Evolutionary conservation across 805 yeast genomes (phyloP).

Genomic region (Kodamaea kaohsiungensis): DNA sequence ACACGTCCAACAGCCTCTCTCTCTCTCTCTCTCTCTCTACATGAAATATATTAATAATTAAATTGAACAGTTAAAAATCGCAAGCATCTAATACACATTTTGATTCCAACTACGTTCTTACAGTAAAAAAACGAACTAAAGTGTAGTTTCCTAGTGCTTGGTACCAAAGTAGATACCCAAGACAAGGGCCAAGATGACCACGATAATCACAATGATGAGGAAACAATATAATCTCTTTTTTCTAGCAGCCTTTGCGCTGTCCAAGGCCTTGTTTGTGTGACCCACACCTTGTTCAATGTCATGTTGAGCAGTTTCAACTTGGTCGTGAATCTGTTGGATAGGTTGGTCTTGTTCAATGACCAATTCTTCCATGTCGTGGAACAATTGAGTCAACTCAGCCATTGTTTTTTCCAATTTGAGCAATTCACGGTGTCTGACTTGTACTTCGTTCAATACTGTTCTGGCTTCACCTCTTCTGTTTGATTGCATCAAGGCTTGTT

Average conservation of each 20-base stretch:
- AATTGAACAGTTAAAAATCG: background rate
- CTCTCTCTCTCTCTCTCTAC: background rate
- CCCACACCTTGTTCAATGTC: slow-evolving; percentile 94
- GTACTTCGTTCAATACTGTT: slow-evolving; percentile 93
- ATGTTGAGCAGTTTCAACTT: slow-evolving; percentile 78
- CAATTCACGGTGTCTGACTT: slow-evolving; percentile 91
- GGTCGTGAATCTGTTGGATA: slow-evolving; percentile 78
- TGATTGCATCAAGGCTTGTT: slow-evolving; percentile 85
- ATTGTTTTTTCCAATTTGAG: slow-evolving; percentile 92
- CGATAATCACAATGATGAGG: slow-evolving; percentile 58
- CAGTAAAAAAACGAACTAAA: background rate
- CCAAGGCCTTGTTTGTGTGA: slow-evolving; percentile 88
- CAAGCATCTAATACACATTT: background rate
- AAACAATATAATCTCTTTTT: slow-evolving; percentile 87
- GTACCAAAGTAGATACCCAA: slow-evolving; percentile 61
- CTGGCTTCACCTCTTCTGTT: slow-evolving; percentile 94
- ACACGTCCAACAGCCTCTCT: too few species aligned
- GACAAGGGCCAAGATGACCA: slow-evolving; percentile 65
- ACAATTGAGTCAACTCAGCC: slow-evolving; percentile 92
- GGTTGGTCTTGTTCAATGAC: slow-evolving; percentile 94
- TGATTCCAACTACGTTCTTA: background rate
- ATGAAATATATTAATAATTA: too few species aligned
- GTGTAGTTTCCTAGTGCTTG: slow-evolving; percentile 11
- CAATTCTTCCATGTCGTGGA: slow-evolving; percentile 93
- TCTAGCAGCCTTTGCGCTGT: slow-evolving; percentile 85